Evolutionary conservation across 306 rosid genomes (phyloP).

Genomic region (Trifolium subterraneum): DNA sequence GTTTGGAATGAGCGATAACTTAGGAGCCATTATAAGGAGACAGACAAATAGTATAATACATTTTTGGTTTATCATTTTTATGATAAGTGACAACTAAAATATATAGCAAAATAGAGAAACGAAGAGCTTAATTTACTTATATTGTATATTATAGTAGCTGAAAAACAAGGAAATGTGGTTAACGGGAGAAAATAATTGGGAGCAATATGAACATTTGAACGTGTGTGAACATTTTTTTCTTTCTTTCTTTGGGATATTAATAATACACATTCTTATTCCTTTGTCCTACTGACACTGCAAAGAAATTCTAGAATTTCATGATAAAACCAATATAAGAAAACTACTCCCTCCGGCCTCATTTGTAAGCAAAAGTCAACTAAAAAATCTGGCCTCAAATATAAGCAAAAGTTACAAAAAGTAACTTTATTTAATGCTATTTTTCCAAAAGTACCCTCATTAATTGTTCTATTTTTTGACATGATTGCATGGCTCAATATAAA

Average conservation of each 20-base stretch:
- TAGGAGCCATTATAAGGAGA: conserved; percentile 44
- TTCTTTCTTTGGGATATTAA: conserved; percentile 7
- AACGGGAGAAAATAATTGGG: background rate
- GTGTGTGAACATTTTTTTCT: background rate
- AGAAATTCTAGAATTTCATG: conserved; percentile 29
- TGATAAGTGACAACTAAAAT: background rate
- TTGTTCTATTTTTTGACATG: too few relatives aligned
- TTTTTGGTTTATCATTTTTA: conserved; percentile 39
- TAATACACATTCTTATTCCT: conserved; percentile 41
- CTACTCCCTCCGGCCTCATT: too few relatives aligned
- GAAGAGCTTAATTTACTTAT: background rate
- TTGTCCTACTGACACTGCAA: conserved; percentile 26
- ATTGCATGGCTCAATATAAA: too few relatives aligned
- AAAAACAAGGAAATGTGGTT: background rate
- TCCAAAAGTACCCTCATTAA: too few relatives aligned
- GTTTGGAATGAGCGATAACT: conserved; percentile 6
- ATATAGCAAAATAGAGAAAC: background rate
- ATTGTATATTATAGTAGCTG: background rate
- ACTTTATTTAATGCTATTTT: too few relatives aligned
- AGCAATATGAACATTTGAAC: background rate
- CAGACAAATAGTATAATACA: conserved; percentile 40
- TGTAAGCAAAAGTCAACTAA: too few relatives aligned
- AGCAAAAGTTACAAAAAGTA: too few relatives aligned
- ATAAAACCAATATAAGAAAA: too few relatives aligned
- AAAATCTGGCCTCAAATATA: too few relatives aligned